Evolutionary conservation across 139 green algal genomes (phyloP).

Genomic region (Dunaliella sp.): DNA sequence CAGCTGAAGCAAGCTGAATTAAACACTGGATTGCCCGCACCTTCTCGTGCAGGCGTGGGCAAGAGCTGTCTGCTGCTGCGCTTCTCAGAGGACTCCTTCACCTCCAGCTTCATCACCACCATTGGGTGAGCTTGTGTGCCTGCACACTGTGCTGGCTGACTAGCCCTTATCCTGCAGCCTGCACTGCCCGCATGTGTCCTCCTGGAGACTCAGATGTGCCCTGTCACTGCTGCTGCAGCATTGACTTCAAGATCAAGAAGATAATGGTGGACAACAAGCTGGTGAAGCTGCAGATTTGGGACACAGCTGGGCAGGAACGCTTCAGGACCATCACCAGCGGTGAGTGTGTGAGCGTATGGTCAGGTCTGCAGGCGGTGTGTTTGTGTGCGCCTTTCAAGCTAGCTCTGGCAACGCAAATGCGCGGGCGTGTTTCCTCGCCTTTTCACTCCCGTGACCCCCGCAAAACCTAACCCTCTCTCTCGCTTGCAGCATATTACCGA

Average conservation of each 20-base stretch:
- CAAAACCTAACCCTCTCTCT: background rate
- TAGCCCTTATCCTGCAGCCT: background rate
- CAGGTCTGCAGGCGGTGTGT: background rate
- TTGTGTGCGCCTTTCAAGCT: background rate
- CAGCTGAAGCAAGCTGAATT: background rate
- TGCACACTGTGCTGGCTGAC: background rate
- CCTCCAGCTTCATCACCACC: slow-evolving; percentile 96
- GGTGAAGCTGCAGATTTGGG: slow-evolving; percentile 99
- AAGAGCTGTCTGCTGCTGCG: slow-evolving; percentile 95
- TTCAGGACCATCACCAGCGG: slow-evolving; percentile 97
- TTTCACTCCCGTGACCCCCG: too few species aligned
- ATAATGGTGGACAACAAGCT: slow-evolving; percentile 89
- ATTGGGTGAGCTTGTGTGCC: slow-evolving; percentile 75
- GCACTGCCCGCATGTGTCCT: background rate
- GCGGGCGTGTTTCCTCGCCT: too few species aligned
- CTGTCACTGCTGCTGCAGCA: slow-evolving; percentile 60
- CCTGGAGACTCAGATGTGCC: background rate
- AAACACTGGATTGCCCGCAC: background rate
- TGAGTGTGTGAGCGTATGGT: slow-evolving; percentile 30
- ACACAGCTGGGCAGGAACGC: slow-evolving; percentile 96
- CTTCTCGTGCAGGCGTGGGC: slow-evolving; percentile 76
- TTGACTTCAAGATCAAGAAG: slow-evolving; percentile 99
- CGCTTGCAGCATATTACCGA: slow-evolving; percentile 91
- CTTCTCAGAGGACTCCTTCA: slow-evolving; percentile 96
- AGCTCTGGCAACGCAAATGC: too few species aligned